These are phyloP conservation scores for Trichoderma hamatum DNA, from an alignment of 2,329 filamentous ascomycete genomes.

Conservation along the genomic window DNA sequence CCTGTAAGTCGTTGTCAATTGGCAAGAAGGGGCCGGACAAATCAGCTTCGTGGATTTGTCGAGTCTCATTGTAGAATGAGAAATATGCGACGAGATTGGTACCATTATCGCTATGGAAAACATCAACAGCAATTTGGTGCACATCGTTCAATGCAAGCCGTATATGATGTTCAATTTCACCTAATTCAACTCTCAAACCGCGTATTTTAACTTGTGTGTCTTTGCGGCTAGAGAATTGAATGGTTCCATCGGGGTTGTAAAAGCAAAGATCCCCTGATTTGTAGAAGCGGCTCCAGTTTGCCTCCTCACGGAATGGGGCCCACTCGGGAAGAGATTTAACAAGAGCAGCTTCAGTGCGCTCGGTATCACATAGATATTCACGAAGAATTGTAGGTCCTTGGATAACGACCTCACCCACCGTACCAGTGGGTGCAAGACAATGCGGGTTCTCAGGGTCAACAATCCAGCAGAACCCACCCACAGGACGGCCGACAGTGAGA, in stretches of 20 bases:
- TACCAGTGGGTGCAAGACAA: constrained; percentile 24
- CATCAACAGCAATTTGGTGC: constrained; percentile 20
- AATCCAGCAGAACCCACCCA: constrained; percentile 26
- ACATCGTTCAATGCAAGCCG: background rate
- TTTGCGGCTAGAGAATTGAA: constrained; percentile 21
- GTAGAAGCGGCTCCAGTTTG: constrained; percentile 18
- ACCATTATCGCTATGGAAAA: constrained; percentile 17
- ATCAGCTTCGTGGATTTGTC: constrained; percentile 5
- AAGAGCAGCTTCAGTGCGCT: constrained; percentile 9
- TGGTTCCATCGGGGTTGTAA: constrained; percentile 25
- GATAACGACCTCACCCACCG: constrained; percentile 25
- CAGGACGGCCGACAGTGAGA: constrained; percentile 22
- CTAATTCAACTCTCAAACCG: constrained; percentile 17
- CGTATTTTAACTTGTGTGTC: constrained; percentile 19
- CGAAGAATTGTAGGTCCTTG: constrained; percentile 23
- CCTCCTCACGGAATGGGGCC: constrained; percentile 9
- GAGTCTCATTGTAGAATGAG: constrained; percentile 21
- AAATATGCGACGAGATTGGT: constrained; percentile 20
- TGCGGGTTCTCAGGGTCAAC: constrained; percentile 19
- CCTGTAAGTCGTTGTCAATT: constrained; percentile 16
- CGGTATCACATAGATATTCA: constrained; percentile 25
- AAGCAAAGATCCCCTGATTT: constrained; percentile 24
- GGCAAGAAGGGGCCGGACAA: constrained; percentile 25
- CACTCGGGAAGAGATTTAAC: constrained; percentile 16
- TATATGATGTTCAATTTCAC: constrained; percentile 26